Conservation (phyloP, 306 rosid species). For the Canavalia ensiformis region DNA sequence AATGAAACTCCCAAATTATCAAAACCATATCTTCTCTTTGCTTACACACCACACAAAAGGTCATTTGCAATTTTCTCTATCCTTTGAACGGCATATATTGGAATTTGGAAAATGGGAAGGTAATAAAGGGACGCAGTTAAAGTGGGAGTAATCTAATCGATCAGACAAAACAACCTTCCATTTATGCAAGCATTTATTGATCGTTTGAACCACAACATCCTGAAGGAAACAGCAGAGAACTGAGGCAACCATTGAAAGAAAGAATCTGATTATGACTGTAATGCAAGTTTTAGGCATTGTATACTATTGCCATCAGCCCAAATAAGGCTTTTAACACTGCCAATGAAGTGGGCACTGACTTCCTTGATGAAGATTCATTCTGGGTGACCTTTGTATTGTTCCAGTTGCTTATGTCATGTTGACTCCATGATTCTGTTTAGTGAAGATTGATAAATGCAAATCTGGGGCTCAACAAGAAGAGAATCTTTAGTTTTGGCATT, state of each 20-base stretch:
- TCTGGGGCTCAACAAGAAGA: background rate
- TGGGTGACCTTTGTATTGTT: slow-evolving; percentile 2
- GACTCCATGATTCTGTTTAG: background rate
- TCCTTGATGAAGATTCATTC: background rate
- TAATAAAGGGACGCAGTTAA: slow-evolving; percentile 4
- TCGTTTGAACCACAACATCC: slow-evolving; percentile 8
- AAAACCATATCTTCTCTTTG: slow-evolving; percentile 1
- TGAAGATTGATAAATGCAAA: slow-evolving; percentile 12
- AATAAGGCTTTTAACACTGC: slow-evolving; percentile 1
- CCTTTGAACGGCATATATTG: background rate
- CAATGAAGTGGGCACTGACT: slow-evolving; percentile 26
- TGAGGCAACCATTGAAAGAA: slow-evolving; percentile 23
- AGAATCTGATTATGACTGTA: background rate
- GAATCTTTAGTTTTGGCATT: slow-evolving; percentile 15
- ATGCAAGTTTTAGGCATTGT: slow-evolving; percentile 3
- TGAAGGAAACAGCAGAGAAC: slow-evolving; percentile 4
- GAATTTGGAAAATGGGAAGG: background rate
- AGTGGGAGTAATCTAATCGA: slow-evolving; percentile 5
- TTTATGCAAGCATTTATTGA: background rate
- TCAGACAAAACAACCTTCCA: background rate
- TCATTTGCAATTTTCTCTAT: background rate
- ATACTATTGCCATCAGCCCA: background rate
- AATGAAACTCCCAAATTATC: slow-evolving; percentile 10
- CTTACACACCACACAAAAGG: background rate
- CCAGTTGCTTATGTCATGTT: slow-evolving; percentile 8